Evolutionary conservation across 352 stramenopile species (phyloP).

Genomic region (Globisporangium acanthophoron): DNA sequence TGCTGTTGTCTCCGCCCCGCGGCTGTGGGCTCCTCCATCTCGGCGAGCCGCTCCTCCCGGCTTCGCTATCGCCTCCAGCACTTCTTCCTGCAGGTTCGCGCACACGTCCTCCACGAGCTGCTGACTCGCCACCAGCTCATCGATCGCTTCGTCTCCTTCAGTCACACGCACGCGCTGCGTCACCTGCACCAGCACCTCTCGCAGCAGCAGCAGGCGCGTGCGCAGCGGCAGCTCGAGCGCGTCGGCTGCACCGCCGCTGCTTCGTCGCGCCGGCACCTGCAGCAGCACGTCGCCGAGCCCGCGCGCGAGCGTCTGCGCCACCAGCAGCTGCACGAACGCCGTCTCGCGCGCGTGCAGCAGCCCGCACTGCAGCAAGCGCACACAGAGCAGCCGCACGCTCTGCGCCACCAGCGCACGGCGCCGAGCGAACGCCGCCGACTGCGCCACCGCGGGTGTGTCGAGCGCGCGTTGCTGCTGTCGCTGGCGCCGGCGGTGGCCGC

Average conservation of each 20-base stretch:
- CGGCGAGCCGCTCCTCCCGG: not conserved
- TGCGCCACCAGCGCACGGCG: slow-evolving; percentile 15
- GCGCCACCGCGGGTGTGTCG: not conserved
- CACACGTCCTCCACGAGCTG: slow-evolving; percentile 29
- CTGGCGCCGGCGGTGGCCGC: not conserved
- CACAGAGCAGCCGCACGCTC: slow-evolving; percentile 26
- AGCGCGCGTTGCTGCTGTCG: slow-evolving; percentile 1
- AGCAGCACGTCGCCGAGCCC: slow-evolving; percentile 14
- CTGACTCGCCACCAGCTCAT: not conserved
- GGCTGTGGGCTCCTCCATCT: too few species aligned
- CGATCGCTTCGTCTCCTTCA: not conserved
- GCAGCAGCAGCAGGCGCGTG: slow-evolving; percentile 13
- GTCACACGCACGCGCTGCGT: too few species aligned
- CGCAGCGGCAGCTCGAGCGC: slow-evolving; percentile 17
- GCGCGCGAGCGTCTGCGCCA: slow-evolving; percentile 1
- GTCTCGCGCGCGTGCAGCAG: slow-evolving; percentile 18
- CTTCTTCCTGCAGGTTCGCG: slow-evolving; percentile 34
- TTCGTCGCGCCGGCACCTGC: not conserved
- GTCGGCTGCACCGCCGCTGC: not conserved
- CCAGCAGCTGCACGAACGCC: slow-evolving; percentile 15
- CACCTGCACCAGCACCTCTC: slow-evolving; percentile 8
- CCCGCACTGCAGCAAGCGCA: slow-evolving; percentile 34
- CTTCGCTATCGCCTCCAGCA: slow-evolving; percentile 24
- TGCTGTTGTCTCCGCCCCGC: not conserved
- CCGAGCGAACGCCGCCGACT: slow-evolving; percentile 5